Evolutionary conservation across 768 basidiomycete genomes (phyloP).

Genomic region (Boletus edulis): DNA sequence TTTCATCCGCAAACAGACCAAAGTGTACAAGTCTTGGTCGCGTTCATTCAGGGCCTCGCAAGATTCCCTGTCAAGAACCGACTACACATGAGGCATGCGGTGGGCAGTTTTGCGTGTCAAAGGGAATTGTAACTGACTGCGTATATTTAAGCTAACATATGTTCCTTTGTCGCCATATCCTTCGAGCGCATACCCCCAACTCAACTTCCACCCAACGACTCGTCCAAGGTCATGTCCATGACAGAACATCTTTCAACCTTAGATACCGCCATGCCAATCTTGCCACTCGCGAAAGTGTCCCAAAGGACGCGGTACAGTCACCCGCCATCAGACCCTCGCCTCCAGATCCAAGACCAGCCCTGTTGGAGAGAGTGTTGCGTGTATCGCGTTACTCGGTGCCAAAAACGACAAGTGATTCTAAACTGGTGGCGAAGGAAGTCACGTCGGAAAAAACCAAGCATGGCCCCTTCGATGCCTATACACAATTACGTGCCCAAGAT

Average conservation of each 20-base stretch:
- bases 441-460: conserved; percentile 15
- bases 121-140: neutral
- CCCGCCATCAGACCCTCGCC: neutral
- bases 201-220: conserved; percentile 22
- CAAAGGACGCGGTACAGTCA: conserved; percentile 6
- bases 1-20: conserved; percentile 18
- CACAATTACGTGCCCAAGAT: conserved; percentile 27
- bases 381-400: conserved; percentile 29
- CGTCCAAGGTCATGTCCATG: conserved; percentile 17
- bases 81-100: conserved; percentile 54
- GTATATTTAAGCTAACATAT: conserved; percentile 58
- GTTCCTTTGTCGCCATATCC: conserved; percentile 66
- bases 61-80: conserved; percentile 18
- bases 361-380: conserved; percentile 27
- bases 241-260: conserved; percentile 7
- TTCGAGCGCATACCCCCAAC: conserved; percentile 44
- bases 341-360: conserved; percentile 6
- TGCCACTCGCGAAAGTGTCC: conserved; percentile 11
- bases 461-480: conserved; percentile 28
- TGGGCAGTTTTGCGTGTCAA: conserved; percentile 26
- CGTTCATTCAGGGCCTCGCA: conserved; percentile 28
- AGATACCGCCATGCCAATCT: conserved; percentile 14
- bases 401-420: conserved; percentile 11
- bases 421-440: conserved; percentile 8
- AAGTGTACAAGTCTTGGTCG: conserved; percentile 14